A percentile compares a stretch with the other conserved stretches of the same genome.
These are phyloP conservation scores for Dispira simplex DNA, from an alignment of 192 early-diverging fungal species.

Conservation along the genomic window DNA sequence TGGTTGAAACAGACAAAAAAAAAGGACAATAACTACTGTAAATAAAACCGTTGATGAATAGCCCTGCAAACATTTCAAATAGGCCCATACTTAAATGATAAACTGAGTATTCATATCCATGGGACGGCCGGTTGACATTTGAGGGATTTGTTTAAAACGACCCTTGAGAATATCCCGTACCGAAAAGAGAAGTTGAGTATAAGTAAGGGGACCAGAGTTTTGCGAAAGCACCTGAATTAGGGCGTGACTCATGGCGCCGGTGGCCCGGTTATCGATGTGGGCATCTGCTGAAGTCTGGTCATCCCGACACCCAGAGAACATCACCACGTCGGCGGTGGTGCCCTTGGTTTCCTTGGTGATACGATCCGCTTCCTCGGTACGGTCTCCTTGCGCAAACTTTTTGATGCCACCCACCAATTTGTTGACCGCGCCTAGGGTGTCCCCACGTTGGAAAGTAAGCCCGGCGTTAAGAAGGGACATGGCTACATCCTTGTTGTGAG, in stretches of 20 bases:
- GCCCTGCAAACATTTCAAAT: no score
- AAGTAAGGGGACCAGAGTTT: conserved; percentile 17
- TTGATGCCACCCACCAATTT: conserved; percentile 3
- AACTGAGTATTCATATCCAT: conserved; percentile 28
- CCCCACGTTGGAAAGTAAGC: neutral
- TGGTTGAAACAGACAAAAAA: no score
- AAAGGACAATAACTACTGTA: no score
- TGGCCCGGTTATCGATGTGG: conserved; percentile 40
- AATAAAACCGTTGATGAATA: no score
- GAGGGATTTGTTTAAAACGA: conserved; percentile 26
- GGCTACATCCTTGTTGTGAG: conserved; percentile 19
- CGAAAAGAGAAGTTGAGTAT: conserved; percentile 32
- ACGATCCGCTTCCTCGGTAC: conserved; percentile 14
- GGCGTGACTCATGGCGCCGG: conserved; percentile 52
- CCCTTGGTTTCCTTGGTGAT: conserved; percentile 21
- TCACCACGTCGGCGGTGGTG: conserved; percentile 47
- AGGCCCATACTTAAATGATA: conserved; percentile 13
- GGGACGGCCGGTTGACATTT: conserved; percentile 27
- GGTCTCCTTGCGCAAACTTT: conserved; percentile 3
- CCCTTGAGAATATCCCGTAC: conserved; percentile 16
- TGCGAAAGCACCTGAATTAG: conserved; percentile 29
- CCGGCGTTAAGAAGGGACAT: conserved; percentile 11
- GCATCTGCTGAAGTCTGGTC: conserved; percentile 54
- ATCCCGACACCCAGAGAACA: conserved; percentile 53
- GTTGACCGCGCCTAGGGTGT: neutral